A percentile compares a stretch with the other conserved stretches of the same genome.
Evolutionary conservation across 441 rosid genomes (phyloP).

Genomic region (Sinapis alba): DNA sequence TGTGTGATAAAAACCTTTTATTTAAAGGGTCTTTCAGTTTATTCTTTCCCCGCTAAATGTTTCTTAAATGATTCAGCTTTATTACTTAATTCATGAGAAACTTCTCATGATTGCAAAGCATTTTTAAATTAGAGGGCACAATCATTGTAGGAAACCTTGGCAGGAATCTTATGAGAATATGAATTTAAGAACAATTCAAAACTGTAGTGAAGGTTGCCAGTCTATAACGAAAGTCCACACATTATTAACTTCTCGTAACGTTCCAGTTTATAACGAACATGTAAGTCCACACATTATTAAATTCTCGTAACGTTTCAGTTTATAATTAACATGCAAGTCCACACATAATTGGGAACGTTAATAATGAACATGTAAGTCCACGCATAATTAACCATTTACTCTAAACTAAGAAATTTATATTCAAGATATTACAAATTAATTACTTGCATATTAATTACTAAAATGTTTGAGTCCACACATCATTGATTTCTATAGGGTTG

Average conservation of each 20-base stretch:
- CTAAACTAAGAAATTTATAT: neutral
- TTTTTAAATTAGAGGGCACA: constrained; percentile 1
- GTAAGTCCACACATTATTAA: too few relatives aligned
- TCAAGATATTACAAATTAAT: neutral
- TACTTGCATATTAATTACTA: neutral
- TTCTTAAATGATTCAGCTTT: neutral
- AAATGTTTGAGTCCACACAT: neutral
- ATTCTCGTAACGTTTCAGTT: too few relatives aligned
- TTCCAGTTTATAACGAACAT: too few relatives aligned
- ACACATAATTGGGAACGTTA: too few relatives aligned
- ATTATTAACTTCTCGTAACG: too few relatives aligned
- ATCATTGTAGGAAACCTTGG: neutral
- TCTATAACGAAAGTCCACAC: neutral
- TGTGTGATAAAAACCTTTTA: neutral
- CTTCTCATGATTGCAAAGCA: neutral
- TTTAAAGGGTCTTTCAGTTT: neutral
- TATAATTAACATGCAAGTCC: too few relatives aligned
- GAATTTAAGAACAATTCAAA: neutral
- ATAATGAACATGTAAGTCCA: too few relatives aligned
- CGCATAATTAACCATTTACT: neutral
- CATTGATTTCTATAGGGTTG: neutral
- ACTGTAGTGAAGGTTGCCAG: neutral
- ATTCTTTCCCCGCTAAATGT: neutral
- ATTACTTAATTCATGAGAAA: constrained; percentile 3
- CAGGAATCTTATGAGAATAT: neutral